Conservation (phyloP, 768 basidiomycete genomes). For the Amanita pallidorosea region DNA sequence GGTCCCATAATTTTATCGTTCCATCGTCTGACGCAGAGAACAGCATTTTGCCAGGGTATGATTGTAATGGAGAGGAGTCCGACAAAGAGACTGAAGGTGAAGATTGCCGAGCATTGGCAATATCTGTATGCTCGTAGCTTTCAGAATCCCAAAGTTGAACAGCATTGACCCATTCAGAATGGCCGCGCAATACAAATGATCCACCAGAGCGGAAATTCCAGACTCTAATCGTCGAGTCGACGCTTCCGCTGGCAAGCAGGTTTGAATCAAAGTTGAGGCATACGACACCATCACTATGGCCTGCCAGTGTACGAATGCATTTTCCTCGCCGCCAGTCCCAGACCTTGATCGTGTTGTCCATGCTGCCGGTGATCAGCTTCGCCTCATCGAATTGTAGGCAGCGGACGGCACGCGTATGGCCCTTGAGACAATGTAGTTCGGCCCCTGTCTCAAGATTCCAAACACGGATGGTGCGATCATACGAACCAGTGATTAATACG, state of each 20-base stretch:
- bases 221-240: slow-evolving; percentile 90
- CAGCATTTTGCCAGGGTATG: slow-evolving; percentile 85
- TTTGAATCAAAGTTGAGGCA: slow-evolving; percentile 88
- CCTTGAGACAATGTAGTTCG: slow-evolving; percentile 73
- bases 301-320: slow-evolving; percentile 79
- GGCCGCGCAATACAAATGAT: slow-evolving; percentile 88
- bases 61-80: slow-evolving; percentile 26
- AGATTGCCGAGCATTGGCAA: not conserved
- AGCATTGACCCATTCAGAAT: slow-evolving; percentile 92
- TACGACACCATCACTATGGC: slow-evolving; percentile 87
- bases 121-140: not conserved
- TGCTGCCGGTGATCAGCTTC: slow-evolving; percentile 90
- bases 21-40: slow-evolving; percentile 97
- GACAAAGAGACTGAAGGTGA: not conserved
- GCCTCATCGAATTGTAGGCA: slow-evolving; percentile 93
- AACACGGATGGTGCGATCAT: slow-evolving; percentile 87
- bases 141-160: slow-evolving; percentile 86
- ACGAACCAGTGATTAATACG: slow-evolving; percentile 94
- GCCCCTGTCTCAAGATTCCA: slow-evolving; percentile 95
- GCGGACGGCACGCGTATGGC: slow-evolving; percentile 87
- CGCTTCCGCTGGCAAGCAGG: slow-evolving; percentile 86
- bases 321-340: slow-evolving; percentile 93
- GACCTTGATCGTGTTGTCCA: slow-evolving; percentile 92
- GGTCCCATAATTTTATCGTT: slow-evolving; percentile 90
- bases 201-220: slow-evolving; percentile 90